Evolutionary conservation across 148 eudicot species (phyloP).

Genomic region (Mesembryanthemum crystallinum): DNA sequence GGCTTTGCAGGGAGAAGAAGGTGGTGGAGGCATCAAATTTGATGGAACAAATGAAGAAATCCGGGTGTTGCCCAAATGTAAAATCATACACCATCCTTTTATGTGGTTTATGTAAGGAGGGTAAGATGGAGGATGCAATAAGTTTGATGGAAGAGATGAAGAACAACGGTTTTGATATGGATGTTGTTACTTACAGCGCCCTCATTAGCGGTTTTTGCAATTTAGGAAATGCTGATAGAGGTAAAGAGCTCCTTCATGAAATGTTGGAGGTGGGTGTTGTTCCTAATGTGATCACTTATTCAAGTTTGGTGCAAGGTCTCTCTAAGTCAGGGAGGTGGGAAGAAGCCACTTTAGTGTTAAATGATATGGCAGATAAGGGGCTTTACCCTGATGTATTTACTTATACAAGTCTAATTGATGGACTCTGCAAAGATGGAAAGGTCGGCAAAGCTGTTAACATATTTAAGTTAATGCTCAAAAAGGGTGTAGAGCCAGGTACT

Average conservation of each 20-base stretch:
- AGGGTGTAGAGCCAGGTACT: slow-evolving; percentile 46
- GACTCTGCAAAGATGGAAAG: slow-evolving; percentile 49
- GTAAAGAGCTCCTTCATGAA: slow-evolving; percentile 39
- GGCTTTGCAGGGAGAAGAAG: slow-evolving; percentile 49
- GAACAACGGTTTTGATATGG: slow-evolving; percentile 33
- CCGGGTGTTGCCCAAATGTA: slow-evolving; percentile 27
- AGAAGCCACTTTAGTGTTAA: slow-evolving; percentile 44
- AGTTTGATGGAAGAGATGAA: slow-evolving; percentile 47
- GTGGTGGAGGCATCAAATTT: slow-evolving; percentile 47
- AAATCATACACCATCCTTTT: slow-evolving; percentile 41
- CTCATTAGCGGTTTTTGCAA: slow-evolving; percentile 56
- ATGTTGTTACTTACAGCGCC: slow-evolving; percentile 44
- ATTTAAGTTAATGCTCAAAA: slow-evolving; percentile 52
- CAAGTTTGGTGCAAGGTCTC: slow-evolving; percentile 42
- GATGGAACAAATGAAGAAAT: slow-evolving; percentile 45
- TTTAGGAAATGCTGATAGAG: slow-evolving; percentile 41
- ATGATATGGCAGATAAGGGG: slow-evolving; percentile 49
- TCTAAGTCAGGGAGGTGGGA: slow-evolving; percentile 47
- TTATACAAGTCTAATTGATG: slow-evolving; percentile 50
- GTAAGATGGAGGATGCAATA: slow-evolving; percentile 46
- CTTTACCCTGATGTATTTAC: slow-evolving; percentile 45
- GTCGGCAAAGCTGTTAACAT: slow-evolving; percentile 47
- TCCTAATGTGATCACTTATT: slow-evolving; percentile 45
- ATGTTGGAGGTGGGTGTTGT: slow-evolving; percentile 54
- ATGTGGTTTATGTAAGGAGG: slow-evolving; percentile 44